Evolutionary conservation across 257 asterid genomes (phyloP).

Genomic region (Hygrophila difformis): DNA sequence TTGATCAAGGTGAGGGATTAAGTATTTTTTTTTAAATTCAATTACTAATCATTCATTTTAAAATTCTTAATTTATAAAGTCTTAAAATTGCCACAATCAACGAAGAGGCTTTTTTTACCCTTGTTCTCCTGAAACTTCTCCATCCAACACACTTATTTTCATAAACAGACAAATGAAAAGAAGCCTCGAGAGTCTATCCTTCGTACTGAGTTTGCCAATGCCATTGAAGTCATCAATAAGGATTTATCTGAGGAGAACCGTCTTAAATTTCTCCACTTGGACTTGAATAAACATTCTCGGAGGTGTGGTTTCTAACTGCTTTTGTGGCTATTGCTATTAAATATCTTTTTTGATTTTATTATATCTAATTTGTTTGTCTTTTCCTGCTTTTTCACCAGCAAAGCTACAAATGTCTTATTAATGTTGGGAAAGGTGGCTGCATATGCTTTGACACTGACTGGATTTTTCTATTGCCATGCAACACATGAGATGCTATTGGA

Average conservation of each 20-base stretch:
- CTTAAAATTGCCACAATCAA: constrained; percentile 10
- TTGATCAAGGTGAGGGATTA: constrained; percentile 69
- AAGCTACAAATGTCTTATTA: constrained; percentile 70
- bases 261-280: constrained; percentile 95
- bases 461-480: constrained; percentile 77
- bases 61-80: neutral
- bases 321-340: constrained; percentile 7
- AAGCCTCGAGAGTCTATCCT: constrained; percentile 93
- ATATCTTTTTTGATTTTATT: constrained; percentile 13
- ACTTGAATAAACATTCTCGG: constrained; percentile 87
- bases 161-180: constrained; percentile 78
- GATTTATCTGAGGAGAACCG: constrained; percentile 74
- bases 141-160: neutral
- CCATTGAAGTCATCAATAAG: constrained; percentile 76
- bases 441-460: constrained; percentile 82
- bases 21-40: constrained; percentile 10
- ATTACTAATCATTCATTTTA: neutral
- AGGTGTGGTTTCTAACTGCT: constrained; percentile 39
- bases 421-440: constrained; percentile 89
- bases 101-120: neutral
- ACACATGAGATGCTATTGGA: constrained; percentile 40
- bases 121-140: neutral
- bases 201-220: constrained; percentile 83
- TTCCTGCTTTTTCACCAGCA: constrained; percentile 42
- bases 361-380: constrained; percentile 19